phyloP scores from a whole-genome alignment of 1,284 basidiomycete species.

The Trichosporon inkin region DNA sequence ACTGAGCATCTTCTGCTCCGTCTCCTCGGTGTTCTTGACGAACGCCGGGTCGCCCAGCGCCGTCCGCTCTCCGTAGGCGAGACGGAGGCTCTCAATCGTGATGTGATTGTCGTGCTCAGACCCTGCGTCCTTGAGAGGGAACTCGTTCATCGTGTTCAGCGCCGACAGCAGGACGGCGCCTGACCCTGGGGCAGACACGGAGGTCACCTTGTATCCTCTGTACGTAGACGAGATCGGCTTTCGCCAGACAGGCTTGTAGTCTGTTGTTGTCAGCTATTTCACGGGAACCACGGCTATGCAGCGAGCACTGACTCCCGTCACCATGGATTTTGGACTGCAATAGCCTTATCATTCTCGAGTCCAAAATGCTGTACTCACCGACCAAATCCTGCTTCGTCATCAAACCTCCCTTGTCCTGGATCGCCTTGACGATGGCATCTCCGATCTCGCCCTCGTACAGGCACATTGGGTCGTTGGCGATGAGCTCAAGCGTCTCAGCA shows the following conservation, averaged over 20 bases:
- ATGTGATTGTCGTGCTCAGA: slow-evolving; percentile 28
- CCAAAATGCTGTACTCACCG: slow-evolving; percentile 19
- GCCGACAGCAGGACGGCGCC: slow-evolving; percentile 39
- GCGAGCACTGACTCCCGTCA: too few relatives aligned
- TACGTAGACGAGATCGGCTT: slow-evolving; percentile 31
- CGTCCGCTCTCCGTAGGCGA: slow-evolving; percentile 43
- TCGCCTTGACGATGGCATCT: neutral
- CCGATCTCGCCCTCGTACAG: slow-evolving; percentile 2
- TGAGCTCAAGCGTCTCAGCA: slow-evolving; percentile 31
- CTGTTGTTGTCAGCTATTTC: slow-evolving; percentile 10
- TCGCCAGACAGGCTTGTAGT: slow-evolving; percentile 32
- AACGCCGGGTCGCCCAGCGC: slow-evolving; percentile 41
- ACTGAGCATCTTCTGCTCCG: slow-evolving; percentile 29
- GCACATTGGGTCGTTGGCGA: slow-evolving; percentile 26
- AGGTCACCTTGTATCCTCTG: slow-evolving; percentile 32
- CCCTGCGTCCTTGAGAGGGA: slow-evolving; percentile 13
- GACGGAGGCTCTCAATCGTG: slow-evolving; percentile 34
- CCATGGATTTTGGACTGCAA: too few relatives aligned
- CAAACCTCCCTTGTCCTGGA: neutral
- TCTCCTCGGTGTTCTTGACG: slow-evolving; percentile 28
- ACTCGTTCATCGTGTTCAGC: slow-evolving; percentile 33
- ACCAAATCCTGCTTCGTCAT: slow-evolving; percentile 15
- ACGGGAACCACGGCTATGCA: neutral
- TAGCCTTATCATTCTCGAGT: too few relatives aligned
- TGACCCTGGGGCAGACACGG: slow-evolving; percentile 41